A percentile compares a stretch with the other conserved stretches of the same genome.
phyloP scores from a whole-genome alignment of 2,329 filamentous ascomycete species.

The Hypoxylon sp. region DNA sequence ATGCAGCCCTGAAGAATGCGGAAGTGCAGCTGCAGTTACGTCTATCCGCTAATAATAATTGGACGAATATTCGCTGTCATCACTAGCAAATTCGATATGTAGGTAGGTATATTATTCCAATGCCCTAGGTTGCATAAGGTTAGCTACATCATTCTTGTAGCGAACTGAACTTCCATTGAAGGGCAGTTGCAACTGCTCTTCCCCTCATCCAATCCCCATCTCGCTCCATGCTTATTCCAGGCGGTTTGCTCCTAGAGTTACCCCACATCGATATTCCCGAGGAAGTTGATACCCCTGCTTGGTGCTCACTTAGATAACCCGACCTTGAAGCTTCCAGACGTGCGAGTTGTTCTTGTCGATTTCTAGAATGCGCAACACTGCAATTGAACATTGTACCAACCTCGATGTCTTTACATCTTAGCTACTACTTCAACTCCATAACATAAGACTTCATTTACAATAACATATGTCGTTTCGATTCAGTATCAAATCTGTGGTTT shows the following conservation, averaged over 20 bases:
- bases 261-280: conserved; percentile 27
- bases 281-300: conserved; percentile 24
- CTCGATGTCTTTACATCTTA: too few relatives aligned
- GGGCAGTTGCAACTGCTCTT: background rate
- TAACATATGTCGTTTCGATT: background rate
- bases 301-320: conserved; percentile 2
- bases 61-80: conserved; percentile 3
- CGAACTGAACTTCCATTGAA: too few relatives aligned
- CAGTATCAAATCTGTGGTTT: conserved; percentile 1
- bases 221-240: too few relatives aligned
- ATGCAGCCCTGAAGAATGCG: conserved; percentile 22
- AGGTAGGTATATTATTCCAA: background rate
- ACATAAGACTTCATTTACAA: background rate
- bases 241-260: conserved; percentile 13
- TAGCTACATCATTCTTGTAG: too few relatives aligned
- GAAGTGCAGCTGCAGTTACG: background rate
- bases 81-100: background rate
- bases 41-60: conserved; percentile 12
- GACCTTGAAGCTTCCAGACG: conserved; percentile 16
- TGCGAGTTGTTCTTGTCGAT: conserved; percentile 26
- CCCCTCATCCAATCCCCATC: conserved; percentile 22
- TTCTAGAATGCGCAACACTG: conserved; percentile 25
- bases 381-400: too few relatives aligned
- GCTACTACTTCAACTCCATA: background rate
- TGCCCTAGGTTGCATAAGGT: too few relatives aligned